Base-by-base conservation (phyloP, 495 filamentous ascomycete species). In the Schizothecium vesticola region DNA sequence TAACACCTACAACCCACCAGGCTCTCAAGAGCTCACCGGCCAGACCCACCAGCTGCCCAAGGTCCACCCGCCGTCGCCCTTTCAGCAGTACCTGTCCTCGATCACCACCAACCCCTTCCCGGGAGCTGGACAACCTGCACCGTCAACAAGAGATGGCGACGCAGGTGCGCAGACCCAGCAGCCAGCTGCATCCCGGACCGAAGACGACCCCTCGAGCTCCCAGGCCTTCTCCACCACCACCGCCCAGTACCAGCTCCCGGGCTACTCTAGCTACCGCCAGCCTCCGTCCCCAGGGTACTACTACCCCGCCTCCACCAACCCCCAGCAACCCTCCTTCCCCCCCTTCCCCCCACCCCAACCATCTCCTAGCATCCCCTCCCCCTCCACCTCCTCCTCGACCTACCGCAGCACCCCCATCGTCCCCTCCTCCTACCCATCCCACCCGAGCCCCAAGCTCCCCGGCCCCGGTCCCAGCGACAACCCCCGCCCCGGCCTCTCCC, bases 391-490 rank as follows among this genome's bases (percentile, higher is more conserved):
- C 23, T 23, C 28, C n/a, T 16, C 61, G n/a, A 23, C 10, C 29
- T 33, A 21, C 33, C 29, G 21, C 43, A 1, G 23, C 33, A 24
- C 33, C n/a, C 61, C n/a, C 3, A 24, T 43, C 25, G 61, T 33
- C 23, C 23, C 61, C 36, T 19, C 61, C 12, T 36, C 61, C 11
- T 13, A 22, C 43, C 31, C 29, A 0, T 19, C 43, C 10, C 31
- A 43, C 10, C 8, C 23, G 10, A 33, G 19, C 61, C 63, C 8
- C 7, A 29, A 16, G 24, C 63, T 13, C 55, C 63, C 24, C 63
- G 11, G 36, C 33, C 23, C 19, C 22, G 4, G 33, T 43, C 33
- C 33, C 33, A 87, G 96, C n/a, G 86, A 93, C 81, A 89, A 86
- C 67, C 91, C 94, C 76, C 80, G 92, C 26, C 89, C 43, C 16